phyloP scores from a whole-genome alignment of 176 grass and related monocot genomes.

The Avena insularis region DNA sequence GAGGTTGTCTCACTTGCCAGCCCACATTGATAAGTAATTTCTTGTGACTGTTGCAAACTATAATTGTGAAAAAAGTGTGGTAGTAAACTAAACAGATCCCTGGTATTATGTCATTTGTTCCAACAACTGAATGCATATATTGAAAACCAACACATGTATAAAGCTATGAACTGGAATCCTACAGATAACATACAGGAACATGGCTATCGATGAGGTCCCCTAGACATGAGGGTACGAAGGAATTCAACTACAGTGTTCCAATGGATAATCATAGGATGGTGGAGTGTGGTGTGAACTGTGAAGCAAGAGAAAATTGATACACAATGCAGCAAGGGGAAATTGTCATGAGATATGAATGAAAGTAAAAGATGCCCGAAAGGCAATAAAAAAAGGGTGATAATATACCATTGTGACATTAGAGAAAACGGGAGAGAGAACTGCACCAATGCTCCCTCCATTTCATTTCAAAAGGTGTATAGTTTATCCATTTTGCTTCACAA shows the following conservation, averaged over 20 bases:
- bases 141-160: background rate
- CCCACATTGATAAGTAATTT: background rate
- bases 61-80: background rate
- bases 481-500: background rate
- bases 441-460: background rate
- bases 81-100: background rate
- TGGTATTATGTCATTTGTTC: constrained; percentile 34
- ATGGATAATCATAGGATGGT: background rate
- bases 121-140: constrained; percentile 8
- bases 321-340: background rate
- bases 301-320: constrained; percentile 21
- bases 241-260: background rate
- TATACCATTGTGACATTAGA: background rate
- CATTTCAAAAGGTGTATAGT: background rate
- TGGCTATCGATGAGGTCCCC: background rate
- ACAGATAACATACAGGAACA: constrained; percentile 13
- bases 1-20: background rate
- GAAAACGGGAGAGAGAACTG: background rate
- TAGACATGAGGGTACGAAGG: constrained; percentile 14
- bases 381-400: background rate
- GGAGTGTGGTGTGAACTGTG: constrained; percentile 17
- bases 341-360: background rate
- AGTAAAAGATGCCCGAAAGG: background rate
- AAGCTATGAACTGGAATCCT: constrained; percentile 3
- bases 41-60: background rate